Percentiles rank a stretch among this genome's conserved stretches.
Conservation (phyloP, 2,329 filamentous ascomycete genomes). For the Pyricularia pennisetigena region DNA sequence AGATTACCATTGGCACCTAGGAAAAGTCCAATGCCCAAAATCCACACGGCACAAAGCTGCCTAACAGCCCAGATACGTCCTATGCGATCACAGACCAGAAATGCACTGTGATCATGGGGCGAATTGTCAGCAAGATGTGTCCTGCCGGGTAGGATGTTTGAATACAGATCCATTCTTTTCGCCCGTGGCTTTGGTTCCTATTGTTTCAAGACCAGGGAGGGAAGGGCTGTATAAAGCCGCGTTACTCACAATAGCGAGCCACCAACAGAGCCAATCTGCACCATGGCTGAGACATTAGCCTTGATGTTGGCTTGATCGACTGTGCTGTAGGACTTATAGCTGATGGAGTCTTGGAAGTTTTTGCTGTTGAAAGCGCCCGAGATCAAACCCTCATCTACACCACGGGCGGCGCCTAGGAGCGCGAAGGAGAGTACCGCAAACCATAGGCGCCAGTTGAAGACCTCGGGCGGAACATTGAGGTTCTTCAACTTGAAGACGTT, state of each 20-base stretch:
- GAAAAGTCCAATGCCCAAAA: slow-evolving; percentile 47
- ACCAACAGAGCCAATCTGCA: slow-evolving; percentile 66
- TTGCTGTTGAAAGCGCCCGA: slow-evolving; percentile 59
- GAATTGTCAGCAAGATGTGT: not conserved
- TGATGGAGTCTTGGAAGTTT: slow-evolving; percentile 50
- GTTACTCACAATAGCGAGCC: slow-evolving; percentile 38
- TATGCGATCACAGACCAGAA: slow-evolving; percentile 48
- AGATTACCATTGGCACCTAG: slow-evolving; percentile 41
- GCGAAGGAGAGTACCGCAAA: slow-evolving; percentile 66
- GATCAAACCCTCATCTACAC: slow-evolving; percentile 74
- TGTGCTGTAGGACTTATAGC: slow-evolving; percentile 40
- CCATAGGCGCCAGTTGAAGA: slow-evolving; percentile 72
- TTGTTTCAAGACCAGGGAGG: not conserved
- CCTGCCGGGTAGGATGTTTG: not conserved
- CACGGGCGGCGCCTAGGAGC: slow-evolving; percentile 66
- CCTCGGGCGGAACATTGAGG: slow-evolving; percentile 56
- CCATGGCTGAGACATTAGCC: slow-evolving; percentile 72
- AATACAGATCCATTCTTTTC: not conserved
- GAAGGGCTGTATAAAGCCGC: not conserved
- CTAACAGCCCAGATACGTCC: slow-evolving; percentile 55
- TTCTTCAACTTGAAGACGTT: slow-evolving; percentile 56
- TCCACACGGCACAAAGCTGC: slow-evolving; percentile 46
- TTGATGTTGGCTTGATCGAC: slow-evolving; percentile 56
- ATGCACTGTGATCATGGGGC: slow-evolving; percentile 30
- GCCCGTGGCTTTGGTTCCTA: not conserved